These are phyloP conservation scores for Boeremia lycopersici DNA, from an alignment of 2,329 filamentous ascomycete species.

Conservation along the genomic window DNA sequence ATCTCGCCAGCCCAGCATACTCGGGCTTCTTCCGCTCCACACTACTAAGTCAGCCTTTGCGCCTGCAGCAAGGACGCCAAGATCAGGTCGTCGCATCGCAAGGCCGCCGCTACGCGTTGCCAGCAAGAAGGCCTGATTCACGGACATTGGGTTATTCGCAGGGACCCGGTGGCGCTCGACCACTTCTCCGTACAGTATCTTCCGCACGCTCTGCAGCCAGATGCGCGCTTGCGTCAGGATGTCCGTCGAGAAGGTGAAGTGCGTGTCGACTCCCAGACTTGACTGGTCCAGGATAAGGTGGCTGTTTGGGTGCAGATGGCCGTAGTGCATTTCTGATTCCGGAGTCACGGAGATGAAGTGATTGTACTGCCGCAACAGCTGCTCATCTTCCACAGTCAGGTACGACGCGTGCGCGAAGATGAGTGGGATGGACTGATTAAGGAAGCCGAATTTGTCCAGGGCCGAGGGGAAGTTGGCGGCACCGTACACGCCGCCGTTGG, in stretches of 20 bases:
- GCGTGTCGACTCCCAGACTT: slow-evolving; percentile 61
- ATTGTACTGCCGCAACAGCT: slow-evolving; percentile 56
- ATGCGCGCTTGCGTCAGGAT: slow-evolving; percentile 56
- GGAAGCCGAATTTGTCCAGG: slow-evolving; percentile 23
- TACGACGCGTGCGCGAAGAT: slow-evolving; percentile 60
- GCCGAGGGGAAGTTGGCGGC: slow-evolving; percentile 21
- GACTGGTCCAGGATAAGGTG: slow-evolving; percentile 58
- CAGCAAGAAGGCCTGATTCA: slow-evolving; percentile 61
- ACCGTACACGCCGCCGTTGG: slow-evolving; percentile 1
- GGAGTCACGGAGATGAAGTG: slow-evolving; percentile 64
- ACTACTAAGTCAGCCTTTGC: slow-evolving; percentile 63
- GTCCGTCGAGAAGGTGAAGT: slow-evolving; percentile 60
- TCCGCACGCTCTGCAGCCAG: slow-evolving; percentile 58
- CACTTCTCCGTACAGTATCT: slow-evolving; percentile 31
- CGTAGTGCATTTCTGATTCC: slow-evolving; percentile 65
- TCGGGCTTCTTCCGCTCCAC: slow-evolving; percentile 57
- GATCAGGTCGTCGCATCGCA: slow-evolving; percentile 57
- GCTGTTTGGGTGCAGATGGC: slow-evolving; percentile 56
- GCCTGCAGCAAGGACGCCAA: slow-evolving; percentile 57
- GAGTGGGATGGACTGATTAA: slow-evolving; percentile 55
- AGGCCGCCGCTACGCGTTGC: slow-evolving; percentile 60
- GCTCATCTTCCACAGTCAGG: slow-evolving; percentile 49
- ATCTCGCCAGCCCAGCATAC: slow-evolving; percentile 61
- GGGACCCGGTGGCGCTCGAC: slow-evolving; percentile 54
- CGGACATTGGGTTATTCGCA: slow-evolving; percentile 58